phyloP scores from a whole-genome alignment of 352 stramenopile species.

The Globisporangium radiosum region DNA sequence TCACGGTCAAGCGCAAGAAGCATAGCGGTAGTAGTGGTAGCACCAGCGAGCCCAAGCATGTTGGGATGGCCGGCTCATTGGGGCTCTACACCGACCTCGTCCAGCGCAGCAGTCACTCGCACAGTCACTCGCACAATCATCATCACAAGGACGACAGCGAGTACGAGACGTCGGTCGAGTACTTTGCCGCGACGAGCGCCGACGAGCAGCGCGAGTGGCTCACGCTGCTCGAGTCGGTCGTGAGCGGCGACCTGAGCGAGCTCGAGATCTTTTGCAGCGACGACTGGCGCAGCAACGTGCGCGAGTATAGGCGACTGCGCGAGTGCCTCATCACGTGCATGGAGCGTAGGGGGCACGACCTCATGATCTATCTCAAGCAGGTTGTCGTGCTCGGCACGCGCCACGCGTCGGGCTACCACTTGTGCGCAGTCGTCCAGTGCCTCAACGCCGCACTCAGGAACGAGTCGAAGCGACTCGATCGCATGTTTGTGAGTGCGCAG shows the following conservation, averaged over 20 bases:
- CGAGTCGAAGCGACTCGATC: constrained; percentile 76
- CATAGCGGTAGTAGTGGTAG: constrained; percentile 9
- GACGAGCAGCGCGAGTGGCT: constrained; percentile 72
- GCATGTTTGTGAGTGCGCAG: constrained; percentile 75
- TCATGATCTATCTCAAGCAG: constrained; percentile 80
- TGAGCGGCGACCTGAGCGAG: constrained; percentile 74
- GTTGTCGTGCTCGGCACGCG: constrained; percentile 61
- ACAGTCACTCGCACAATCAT: background rate
- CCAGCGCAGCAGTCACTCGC: constrained; percentile 2
- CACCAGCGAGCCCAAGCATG: constrained; percentile 5
- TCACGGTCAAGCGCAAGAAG: constrained; percentile 51
- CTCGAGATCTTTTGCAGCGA: constrained; percentile 86
- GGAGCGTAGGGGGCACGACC: constrained; percentile 71
- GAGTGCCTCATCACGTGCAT: constrained; percentile 79
- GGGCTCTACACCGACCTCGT: constrained; percentile 12
- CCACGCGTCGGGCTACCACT: constrained; percentile 57
- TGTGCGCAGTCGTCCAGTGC: constrained; percentile 73
- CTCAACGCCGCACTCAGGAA: constrained; percentile 67
- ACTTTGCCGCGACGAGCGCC: constrained; percentile 61
- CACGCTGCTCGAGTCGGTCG: constrained; percentile 55
- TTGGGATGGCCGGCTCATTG: constrained; percentile 4
- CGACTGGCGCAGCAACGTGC: constrained; percentile 85
- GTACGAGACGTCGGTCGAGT: constrained; percentile 50
- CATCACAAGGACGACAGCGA: constrained; percentile 22
- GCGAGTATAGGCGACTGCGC: constrained; percentile 69